A percentile compares a stretch with the other conserved stretches of the same genome.
Conservation (phyloP, 164 flowering plant genomes). For the Echeveria elegans region DNA sequence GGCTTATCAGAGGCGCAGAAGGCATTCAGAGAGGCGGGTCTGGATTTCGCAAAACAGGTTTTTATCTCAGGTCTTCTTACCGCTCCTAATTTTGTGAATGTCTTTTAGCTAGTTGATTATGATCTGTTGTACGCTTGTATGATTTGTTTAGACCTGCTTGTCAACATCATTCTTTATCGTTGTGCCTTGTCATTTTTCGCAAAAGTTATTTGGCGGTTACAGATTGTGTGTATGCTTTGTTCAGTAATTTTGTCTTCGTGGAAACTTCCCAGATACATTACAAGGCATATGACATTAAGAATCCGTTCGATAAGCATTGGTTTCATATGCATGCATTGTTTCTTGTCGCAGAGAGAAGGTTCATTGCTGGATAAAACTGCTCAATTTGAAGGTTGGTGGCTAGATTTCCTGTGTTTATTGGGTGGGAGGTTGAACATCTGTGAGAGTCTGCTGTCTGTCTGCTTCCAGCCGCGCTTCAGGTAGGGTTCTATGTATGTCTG, state of each 20-base stretch:
- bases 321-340: not conserved
- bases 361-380: constrained; percentile 91
- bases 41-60: constrained; percentile 94
- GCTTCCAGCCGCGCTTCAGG: constrained; percentile 98
- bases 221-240: not conserved
- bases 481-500: constrained; percentile 31
- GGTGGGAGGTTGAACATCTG: constrained; percentile 99
- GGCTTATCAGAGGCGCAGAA: constrained; percentile 95
- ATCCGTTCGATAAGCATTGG: not conserved
- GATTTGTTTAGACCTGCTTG: not conserved
- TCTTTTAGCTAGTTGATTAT: constrained; percentile 2
- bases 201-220: not conserved
- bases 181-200: not conserved
- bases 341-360: constrained; percentile 64
- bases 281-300: not conserved
- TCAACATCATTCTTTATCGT: not conserved
- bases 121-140: not conserved
- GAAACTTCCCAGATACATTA: not conserved
- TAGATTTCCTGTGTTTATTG: constrained; percentile 99
- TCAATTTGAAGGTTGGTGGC: constrained; percentile 87
- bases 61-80: constrained; percentile 69
- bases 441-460: constrained; percentile 97
- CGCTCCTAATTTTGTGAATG: constrained; percentile 20
- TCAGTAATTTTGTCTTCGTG: not conserved
- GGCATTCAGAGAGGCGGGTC: constrained; percentile 97